A percentile compares a stretch with the other conserved stretches of the same genome.
Conservation (phyloP, 495 filamentous ascomycete species). For the Aspergillus bertholletiae region DNA sequence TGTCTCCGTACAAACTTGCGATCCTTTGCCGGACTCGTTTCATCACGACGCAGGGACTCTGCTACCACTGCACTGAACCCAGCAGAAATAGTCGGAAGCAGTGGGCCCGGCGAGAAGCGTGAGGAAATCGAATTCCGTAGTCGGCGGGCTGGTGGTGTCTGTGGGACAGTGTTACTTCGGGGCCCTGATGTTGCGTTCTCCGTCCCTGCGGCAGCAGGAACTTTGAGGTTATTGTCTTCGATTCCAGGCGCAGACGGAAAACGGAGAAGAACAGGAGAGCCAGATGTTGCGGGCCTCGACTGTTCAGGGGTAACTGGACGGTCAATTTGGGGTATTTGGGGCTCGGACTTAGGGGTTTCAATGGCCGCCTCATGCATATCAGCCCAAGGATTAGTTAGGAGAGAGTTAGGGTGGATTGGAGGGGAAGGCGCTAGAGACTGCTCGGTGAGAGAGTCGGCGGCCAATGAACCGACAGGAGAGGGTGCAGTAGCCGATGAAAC, state of each 20-base stretch:
- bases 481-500: slow-evolving; percentile 32
- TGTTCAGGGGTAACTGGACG: slow-evolving; percentile 26
- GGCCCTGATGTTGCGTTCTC: slow-evolving; percentile 12
- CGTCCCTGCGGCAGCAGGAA: slow-evolving; percentile 12
- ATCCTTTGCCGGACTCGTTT: slow-evolving; percentile 37
- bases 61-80: slow-evolving; percentile 59
- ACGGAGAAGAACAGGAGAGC: slow-evolving; percentile 37
- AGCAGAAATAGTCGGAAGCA: slow-evolving; percentile 50
- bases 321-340: slow-evolving; percentile 23
- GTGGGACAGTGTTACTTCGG: slow-evolving; percentile 23
- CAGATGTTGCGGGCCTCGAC: slow-evolving; percentile 7
- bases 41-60: slow-evolving; percentile 56
- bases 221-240: slow-evolving; percentile 22
- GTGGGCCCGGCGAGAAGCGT: slow-evolving; percentile 45
- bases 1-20: slow-evolving; percentile 21
- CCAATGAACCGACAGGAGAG: slow-evolving; percentile 33
- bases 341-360: slow-evolving; percentile 19
- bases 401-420: slow-evolving; percentile 31
- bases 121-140: slow-evolving; percentile 37
- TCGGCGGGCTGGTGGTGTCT: slow-evolving; percentile 32
- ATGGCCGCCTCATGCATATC: slow-evolving; percentile 18
- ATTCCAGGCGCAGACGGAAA: slow-evolving; percentile 36
- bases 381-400: slow-evolving; percentile 42
- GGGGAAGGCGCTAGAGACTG: slow-evolving; percentile 28
- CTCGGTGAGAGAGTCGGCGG: slow-evolving; percentile 28